Percentiles rank a stretch among this genome's conserved stretches.
These are phyloP conservation scores for Tetracladium setigerum DNA, from an alignment of 495 filamentous ascomycete species.

Conservation along the genomic window DNA sequence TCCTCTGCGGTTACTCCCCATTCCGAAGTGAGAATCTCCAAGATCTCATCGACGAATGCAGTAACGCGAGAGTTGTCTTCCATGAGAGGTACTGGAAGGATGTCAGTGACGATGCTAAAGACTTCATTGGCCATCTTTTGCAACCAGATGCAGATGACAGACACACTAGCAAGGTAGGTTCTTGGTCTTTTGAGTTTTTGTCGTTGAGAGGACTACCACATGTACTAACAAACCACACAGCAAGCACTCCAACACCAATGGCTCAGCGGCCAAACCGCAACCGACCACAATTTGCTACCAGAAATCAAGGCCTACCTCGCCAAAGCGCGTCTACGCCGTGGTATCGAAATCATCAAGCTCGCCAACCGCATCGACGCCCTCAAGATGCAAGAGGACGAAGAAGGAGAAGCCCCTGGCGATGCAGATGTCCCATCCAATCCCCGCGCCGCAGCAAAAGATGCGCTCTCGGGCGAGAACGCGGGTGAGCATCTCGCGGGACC, in stretches of 20 bases:
- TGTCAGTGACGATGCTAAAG: conserved; percentile 91
- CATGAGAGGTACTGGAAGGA: conserved; percentile 98
- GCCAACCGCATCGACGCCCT: conserved; percentile 95
- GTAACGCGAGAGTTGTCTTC: conserved; percentile 82
- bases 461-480: conserved; percentile 26
- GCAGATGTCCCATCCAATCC: conserved; percentile 56
- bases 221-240: conserved; percentile 25
- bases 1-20: conserved; percentile 98
- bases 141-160: conserved; percentile 72
- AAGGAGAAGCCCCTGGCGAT: conserved; percentile 60
- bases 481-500: conserved; percentile 14
- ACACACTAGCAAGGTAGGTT: conserved; percentile 64
- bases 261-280: conserved; percentile 85
- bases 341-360: conserved; percentile 95
- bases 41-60: conserved; percentile 94
- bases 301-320: conserved; percentile 95
- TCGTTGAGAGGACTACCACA: neutral
- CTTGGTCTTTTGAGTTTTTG: neutral
- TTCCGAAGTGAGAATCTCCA: conserved; percentile 91
- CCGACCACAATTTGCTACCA: conserved; percentile 92
- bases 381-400: conserved; percentile 91
- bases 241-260: conserved; percentile 79
- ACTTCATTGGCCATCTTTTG: conserved; percentile 80
- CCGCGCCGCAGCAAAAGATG: conserved; percentile 28
- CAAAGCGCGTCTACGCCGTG: conserved; percentile 79